Evolutionary conservation across 179 eudicot genomes (phyloP).

Genomic region (Drosera spatulata): DNA sequence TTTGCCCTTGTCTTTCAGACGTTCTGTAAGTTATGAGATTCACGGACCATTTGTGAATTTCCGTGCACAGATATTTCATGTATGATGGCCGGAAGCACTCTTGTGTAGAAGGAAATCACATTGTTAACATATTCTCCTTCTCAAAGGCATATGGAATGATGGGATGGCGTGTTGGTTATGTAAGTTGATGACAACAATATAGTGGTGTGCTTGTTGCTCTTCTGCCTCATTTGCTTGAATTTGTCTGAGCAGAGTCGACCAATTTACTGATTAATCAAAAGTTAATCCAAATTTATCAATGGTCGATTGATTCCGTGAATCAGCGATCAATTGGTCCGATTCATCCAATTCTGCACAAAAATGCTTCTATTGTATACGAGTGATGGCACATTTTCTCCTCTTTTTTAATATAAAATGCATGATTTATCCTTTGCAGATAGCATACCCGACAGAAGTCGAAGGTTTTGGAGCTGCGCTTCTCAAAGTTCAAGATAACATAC

Average conservation of each 20-base stretch:
- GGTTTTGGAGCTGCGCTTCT: constrained; percentile 60
- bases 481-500: constrained; percentile 91
- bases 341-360: too few relatives aligned
- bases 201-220: neutral
- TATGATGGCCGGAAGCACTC: constrained; percentile 84
- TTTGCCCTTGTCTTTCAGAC: neutral
- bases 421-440: constrained; percentile 40
- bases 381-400: too few relatives aligned
- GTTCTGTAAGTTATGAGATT: neutral
- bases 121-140: constrained; percentile 88
- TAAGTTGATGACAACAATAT: constrained; percentile 24
- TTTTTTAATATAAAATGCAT: too few relatives aligned
- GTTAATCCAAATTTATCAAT: too few relatives aligned
- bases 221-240: neutral
- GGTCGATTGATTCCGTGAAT: too few relatives aligned
- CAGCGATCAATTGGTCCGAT: too few relatives aligned
- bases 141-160: constrained; percentile 98
- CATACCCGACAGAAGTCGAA: constrained; percentile 70
- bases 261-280: too few relatives aligned
- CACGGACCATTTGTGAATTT: neutral
- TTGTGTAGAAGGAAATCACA: constrained; percentile 78
- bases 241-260: neutral
- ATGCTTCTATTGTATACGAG: too few relatives aligned
- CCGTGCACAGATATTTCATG: constrained; percentile 65
- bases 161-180: constrained; percentile 99